phyloP scores from a whole-genome alignment of 495 filamentous ascomycete species.

The Trichoderma reesei region DNA sequence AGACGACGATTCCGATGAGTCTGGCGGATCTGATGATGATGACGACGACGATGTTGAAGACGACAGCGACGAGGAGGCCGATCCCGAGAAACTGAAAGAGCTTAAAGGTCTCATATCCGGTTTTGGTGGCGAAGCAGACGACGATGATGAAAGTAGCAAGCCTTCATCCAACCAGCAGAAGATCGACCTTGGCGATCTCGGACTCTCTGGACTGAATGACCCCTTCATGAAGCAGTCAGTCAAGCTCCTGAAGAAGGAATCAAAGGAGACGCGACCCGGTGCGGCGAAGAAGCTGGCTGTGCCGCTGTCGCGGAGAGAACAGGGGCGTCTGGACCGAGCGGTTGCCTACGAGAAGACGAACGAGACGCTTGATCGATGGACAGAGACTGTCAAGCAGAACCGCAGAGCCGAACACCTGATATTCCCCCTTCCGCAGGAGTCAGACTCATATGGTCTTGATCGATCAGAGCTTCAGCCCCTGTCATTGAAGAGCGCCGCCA shows the following conservation, averaged over 20 bases:
- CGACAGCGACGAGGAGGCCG: slow-evolving; percentile 51
- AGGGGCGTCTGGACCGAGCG: slow-evolving; percentile 74
- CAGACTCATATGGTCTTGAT: slow-evolving; percentile 39
- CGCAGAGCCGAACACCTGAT: slow-evolving; percentile 81
- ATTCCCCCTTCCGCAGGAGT: slow-evolving; percentile 78
- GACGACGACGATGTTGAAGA: slow-evolving; percentile 35
- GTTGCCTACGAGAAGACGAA: slow-evolving; percentile 87
- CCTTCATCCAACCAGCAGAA: slow-evolving; percentile 44
- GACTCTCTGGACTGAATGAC: slow-evolving; percentile 61
- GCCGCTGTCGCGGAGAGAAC: slow-evolving; percentile 79
- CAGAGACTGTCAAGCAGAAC: slow-evolving; percentile 89
- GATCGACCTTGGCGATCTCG: slow-evolving; percentile 70
- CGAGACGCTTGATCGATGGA: slow-evolving; percentile 81
- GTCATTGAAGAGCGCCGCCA: slow-evolving; percentile 49
- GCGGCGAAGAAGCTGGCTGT: slow-evolving; percentile 67
- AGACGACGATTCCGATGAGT: slow-evolving; percentile 40
- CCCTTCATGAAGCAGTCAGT: slow-evolving; percentile 68
- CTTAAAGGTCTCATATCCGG: slow-evolving; percentile 63
- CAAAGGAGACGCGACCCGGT: slow-evolving; percentile 40
- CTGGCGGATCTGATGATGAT: slow-evolving; percentile 34
- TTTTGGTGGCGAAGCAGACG: slow-evolving; percentile 38
- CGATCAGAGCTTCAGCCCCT: slow-evolving; percentile 46
- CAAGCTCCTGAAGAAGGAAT: slow-evolving; percentile 52
- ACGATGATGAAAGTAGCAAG: slow-evolving; percentile 20
- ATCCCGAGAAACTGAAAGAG: slow-evolving; percentile 50